Percentiles rank a stretch among this genome's conserved stretches.
Conservation (phyloP, 352 stramenopile species). For the Halophytophthora batemanensis region DNA sequence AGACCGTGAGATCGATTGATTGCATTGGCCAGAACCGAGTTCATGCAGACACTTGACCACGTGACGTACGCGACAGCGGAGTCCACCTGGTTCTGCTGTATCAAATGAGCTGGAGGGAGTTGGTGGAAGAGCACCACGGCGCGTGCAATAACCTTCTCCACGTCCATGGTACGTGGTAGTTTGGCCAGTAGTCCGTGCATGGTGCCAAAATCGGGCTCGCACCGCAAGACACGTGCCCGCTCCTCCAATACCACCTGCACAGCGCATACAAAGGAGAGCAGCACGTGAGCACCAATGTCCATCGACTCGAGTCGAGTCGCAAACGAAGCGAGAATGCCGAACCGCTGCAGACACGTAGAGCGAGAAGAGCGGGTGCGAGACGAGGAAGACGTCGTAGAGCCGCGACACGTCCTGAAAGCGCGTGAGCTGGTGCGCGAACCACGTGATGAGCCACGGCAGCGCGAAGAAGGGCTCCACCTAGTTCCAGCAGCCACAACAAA, state of each 20-base stretch:
- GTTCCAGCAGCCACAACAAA: neutral
- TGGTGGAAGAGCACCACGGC: constrained; percentile 61
- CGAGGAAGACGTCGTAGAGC: constrained; percentile 93
- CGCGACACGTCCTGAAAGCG: constrained; percentile 86
- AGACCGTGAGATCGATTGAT: neutral
- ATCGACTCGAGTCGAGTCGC: neutral
- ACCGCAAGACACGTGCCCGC: constrained; percentile 54
- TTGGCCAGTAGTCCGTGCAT: constrained; percentile 75
- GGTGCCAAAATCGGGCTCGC: constrained; percentile 72
- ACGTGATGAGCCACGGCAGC: constrained; percentile 93
- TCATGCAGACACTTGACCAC: too few relatives aligned
- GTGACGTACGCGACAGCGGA: constrained; percentile 20
- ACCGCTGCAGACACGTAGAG: constrained; percentile 89
- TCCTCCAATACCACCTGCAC: constrained; percentile 50
- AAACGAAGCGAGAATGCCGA: constrained; percentile 6
- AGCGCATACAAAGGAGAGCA: too few relatives aligned
- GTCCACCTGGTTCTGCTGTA: constrained; percentile 20
- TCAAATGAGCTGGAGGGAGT: constrained; percentile 37
- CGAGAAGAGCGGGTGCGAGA: constrained; percentile 89
- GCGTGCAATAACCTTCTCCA: constrained; percentile 57
- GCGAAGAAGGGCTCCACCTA: constrained; percentile 94
- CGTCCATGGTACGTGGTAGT: constrained; percentile 67
- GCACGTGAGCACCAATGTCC: too few relatives aligned
- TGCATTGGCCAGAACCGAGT: too few relatives aligned
- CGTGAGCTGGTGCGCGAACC: constrained; percentile 92